These are phyloP conservation scores for Yamadazyma oceani DNA, from an alignment of 1,139 yeast species.

Conservation along the genomic window DNA sequence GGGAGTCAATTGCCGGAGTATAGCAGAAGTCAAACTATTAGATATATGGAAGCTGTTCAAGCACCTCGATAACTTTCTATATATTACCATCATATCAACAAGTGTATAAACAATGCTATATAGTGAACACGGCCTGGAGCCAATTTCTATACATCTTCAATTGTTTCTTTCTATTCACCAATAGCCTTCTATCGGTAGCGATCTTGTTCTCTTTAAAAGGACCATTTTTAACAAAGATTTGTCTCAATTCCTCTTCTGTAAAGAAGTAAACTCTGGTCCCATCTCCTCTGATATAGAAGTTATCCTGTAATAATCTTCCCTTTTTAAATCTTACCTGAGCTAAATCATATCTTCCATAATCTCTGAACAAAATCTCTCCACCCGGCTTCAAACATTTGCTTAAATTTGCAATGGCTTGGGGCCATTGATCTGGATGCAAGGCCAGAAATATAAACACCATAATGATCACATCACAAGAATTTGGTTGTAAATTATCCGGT, in stretches of 20 bases:
- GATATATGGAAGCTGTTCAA: slow-evolving; percentile 56
- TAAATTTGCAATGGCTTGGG: slow-evolving; percentile 69
- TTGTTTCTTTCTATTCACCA: slow-evolving; percentile 89
- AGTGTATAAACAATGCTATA: not conserved
- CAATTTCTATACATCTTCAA: slow-evolving; percentile 96
- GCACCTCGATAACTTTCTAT: slow-evolving; percentile 77
- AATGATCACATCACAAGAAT: slow-evolving; percentile 86
- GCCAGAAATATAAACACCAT: slow-evolving; percentile 96
- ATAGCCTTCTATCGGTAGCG: slow-evolving; percentile 85
- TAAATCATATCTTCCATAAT: slow-evolving; percentile 92
- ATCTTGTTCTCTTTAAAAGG: slow-evolving; percentile 69
- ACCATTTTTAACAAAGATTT: slow-evolving; percentile 63
- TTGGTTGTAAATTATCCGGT: slow-evolving; percentile 82
- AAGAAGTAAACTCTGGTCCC: slow-evolving; percentile 97
- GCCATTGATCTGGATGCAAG: slow-evolving; percentile 90
- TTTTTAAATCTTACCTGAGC: slow-evolving; percentile 95
- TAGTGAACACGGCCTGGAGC: slow-evolving; percentile 87
- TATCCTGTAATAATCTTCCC: slow-evolving; percentile 82
- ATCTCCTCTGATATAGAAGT: slow-evolving; percentile 95
- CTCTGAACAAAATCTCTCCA: slow-evolving; percentile 85
- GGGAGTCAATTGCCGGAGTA: slow-evolving; percentile 55
- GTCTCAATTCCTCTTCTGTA: slow-evolving; percentile 85
- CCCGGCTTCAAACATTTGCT: slow-evolving; percentile 83
- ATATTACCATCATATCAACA: slow-evolving; percentile 44
- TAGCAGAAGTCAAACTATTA: slow-evolving; percentile 41